Base-by-base conservation (phyloP, 306 rosid genomes). In the Cucurbita maxima region DNA sequence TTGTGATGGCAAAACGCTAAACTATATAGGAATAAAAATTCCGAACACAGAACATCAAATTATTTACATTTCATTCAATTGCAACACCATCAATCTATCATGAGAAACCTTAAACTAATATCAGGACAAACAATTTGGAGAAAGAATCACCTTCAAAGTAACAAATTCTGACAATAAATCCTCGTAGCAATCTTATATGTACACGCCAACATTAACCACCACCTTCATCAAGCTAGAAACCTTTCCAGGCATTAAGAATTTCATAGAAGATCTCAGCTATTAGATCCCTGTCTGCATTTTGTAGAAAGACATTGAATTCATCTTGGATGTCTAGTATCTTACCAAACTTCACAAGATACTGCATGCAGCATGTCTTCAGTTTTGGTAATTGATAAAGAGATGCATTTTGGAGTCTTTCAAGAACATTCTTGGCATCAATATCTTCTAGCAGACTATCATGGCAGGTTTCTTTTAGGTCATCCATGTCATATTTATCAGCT, bases 361-460 rank as follows among this genome's bases (percentile, higher is more conserved):
- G 73, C 78, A 95, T 67, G 75, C 99, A 95, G 73, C 87, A 84
- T 41, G 52, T 83, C 83, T 95, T 91, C 75, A 95, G 77, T 63
- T 83, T 86, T 9, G 87, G 88, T 80, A 95, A 75, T 72, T 86
- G 90, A 79, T 88, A 95, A 5, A 95, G 85, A 6, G 87, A 82
- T 59, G 99, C 99, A 66, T 91, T 83, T 79, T 95, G 99, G 63
- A 95, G 97, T 81, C 99, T 89, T 69, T 91, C 99, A 2, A 95
- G 96, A 6, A 95, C 99, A 83, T 95, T 95, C 41, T 81, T 95
- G 6, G 91, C 43, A 76, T 95, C 97, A 59, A 95, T 91, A 76
- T 95, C 99, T 71, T 95, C 97, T 6, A 95, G 78, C 41, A 95
- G 96, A 70, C 99, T 95, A 43, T 91, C 97, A 72, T 91, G 99